A percentile compares a stretch with the other conserved stretches of the same genome.
These are phyloP conservation scores for Xylaria bambusicola DNA, from an alignment of 495 filamentous ascomycete species.

Conservation along the genomic window DNA sequence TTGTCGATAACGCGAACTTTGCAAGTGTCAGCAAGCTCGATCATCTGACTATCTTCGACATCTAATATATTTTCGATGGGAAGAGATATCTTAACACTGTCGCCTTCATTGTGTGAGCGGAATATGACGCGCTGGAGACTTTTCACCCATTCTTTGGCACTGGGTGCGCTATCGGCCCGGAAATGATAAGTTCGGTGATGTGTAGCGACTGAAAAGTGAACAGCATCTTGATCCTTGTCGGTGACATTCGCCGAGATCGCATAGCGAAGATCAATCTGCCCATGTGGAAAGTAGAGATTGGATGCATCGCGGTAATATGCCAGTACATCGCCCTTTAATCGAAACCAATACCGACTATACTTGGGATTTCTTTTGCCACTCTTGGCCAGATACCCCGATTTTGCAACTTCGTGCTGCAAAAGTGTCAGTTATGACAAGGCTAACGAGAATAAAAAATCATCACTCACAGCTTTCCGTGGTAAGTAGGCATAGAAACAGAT, in stretches of 20 bases:
- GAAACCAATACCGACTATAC: conserved; percentile 95
- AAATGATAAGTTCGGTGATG: conserved; percentile 84
- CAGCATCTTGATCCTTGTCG: conserved; percentile 72
- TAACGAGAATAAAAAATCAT: neutral
- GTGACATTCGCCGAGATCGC: conserved; percentile 80
- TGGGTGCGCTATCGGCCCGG: conserved; percentile 81
- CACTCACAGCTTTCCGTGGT: conserved; percentile 78
- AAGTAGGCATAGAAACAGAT: conserved; percentile 98
- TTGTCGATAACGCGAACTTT: conserved; percentile 91
- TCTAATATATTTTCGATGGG: conserved; percentile 89
- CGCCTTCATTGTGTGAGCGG: conserved; percentile 91
- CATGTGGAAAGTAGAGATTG: conserved; percentile 87
- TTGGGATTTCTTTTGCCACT: conserved; percentile 86
- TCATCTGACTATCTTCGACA: conserved; percentile 87
- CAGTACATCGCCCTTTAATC: conserved; percentile 90
- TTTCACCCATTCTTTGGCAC: conserved; percentile 97
- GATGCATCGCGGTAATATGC: conserved; percentile 87
- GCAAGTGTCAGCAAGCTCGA: conserved; percentile 91
- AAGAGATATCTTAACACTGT: conserved; percentile 94
- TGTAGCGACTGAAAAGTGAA: conserved; percentile 78
- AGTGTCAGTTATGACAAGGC: conserved; percentile 29
- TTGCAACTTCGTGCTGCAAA: conserved; percentile 68
- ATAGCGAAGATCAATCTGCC: conserved; percentile 90
- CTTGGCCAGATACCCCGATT: conserved; percentile 88
- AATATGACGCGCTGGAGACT: conserved; percentile 93